Evolutionary conservation across 257 asterid genomes (phyloP), one percentile per base, ranked within the genome.

Genomic region (Solanum chilense): DNA sequence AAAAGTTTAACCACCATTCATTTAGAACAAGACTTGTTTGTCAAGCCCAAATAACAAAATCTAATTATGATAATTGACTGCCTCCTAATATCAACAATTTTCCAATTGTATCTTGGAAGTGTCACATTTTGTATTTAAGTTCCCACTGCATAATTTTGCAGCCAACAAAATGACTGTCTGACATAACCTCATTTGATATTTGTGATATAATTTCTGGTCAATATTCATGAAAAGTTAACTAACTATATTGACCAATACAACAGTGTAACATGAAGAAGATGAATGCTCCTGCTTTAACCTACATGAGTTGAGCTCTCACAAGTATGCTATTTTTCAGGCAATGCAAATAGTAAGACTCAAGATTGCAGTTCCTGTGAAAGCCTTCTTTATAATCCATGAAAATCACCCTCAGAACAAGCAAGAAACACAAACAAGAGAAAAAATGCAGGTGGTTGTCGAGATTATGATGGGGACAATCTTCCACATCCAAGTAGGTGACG

Each of bases 381-480:
- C 14, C 84, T 77, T 86, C 44, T 87, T 13, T 82, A 29, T 71
- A 86, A n/a, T 87, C 39, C 87, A 64, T 86, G 90, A 15, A 66
- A 76, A 31, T 73, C 37, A 68, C 62, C 39, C 47, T 16, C 68
- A 31, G 49, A 31, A 58, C 44, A 58, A 87, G 47, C 39, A 88
- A 33, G 16, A 66, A 85, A 41, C 47, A 89, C 49, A 60, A 21
- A 82, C 16, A 89, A 47, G 80, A 18, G 47, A 35, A 9, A 86
- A 85, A 45, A 95, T 92, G 95, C 94, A 93, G 93, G 87, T 95
- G 66, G 88, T 87, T 7, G 90, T 90, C 44, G 95, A 95, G 88
- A 88, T 96, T 86, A 60, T 93, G 12, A 93, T 96, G 9, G 96
- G 98, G 33, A 80, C 69, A 15, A 85, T 93, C 11, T 93, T 96